Percentiles rank a stretch among this genome's conserved stretches.
These are phyloP conservation scores for Xylariaceae sp. DNA, from an alignment of 2,329 filamentous ascomycete species.

Conservation along the genomic window DNA sequence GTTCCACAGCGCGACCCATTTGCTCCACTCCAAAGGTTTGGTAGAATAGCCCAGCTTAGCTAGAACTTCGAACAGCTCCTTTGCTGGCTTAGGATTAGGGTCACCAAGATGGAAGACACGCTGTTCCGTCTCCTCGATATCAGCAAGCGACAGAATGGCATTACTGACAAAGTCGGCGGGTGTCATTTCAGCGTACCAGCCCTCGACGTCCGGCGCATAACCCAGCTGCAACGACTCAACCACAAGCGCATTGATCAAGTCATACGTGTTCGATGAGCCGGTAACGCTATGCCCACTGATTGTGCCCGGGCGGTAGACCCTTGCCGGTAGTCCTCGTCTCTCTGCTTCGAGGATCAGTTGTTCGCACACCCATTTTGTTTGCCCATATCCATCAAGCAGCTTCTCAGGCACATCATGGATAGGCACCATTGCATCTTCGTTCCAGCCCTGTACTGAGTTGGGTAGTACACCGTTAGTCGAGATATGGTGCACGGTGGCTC, in stretches of 20 bases:
- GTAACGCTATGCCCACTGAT: slow-evolving; percentile 74
- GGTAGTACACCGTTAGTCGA: slow-evolving; percentile 79
- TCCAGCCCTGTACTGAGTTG: slow-evolving; percentile 65
- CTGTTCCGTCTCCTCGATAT: slow-evolving; percentile 59
- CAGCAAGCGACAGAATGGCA: slow-evolving; percentile 66
- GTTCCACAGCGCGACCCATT: slow-evolving; percentile 72
- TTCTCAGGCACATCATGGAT: slow-evolving; percentile 66
- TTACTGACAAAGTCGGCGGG: slow-evolving; percentile 78
- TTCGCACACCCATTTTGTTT: slow-evolving; percentile 80
- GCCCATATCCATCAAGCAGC: slow-evolving; percentile 69
- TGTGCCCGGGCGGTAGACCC: slow-evolving; percentile 69
- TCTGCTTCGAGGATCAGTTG: slow-evolving; percentile 68
- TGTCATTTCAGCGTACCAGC: slow-evolving; percentile 80
- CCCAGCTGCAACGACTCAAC: slow-evolving; percentile 74
- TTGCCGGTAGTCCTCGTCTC: slow-evolving; percentile 64
- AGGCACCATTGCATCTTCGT: slow-evolving; percentile 63
- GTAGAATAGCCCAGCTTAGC: slow-evolving; percentile 67
- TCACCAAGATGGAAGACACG: slow-evolving; percentile 72
- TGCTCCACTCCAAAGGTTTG: slow-evolving; percentile 61
- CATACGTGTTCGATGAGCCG: slow-evolving; percentile 73
- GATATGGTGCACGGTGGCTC: slow-evolving; percentile 72
- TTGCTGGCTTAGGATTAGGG: slow-evolving; percentile 64
- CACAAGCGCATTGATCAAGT: slow-evolving; percentile 70
- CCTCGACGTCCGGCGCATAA: slow-evolving; percentile 64
- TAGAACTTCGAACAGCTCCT: slow-evolving; percentile 61